A percentile compares a stretch with the other conserved stretches of the same genome.
These are phyloP conservation scores for Lactarius hengduanensis DNA, from an alignment of 768 basidiomycete genomes.

Conservation along the genomic window DNA sequence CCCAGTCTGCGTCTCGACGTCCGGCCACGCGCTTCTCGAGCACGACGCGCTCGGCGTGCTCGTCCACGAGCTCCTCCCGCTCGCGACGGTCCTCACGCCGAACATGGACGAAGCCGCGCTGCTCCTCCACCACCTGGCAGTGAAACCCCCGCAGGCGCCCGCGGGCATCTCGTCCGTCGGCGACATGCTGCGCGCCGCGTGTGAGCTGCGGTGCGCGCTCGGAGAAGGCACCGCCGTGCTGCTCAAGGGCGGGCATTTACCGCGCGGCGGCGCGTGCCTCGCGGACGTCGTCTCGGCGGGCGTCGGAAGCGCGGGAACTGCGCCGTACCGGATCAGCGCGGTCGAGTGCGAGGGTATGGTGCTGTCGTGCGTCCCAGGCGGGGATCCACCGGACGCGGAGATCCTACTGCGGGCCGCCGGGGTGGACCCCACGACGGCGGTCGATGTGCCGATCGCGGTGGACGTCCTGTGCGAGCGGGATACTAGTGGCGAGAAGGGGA, in stretches of 20 bases:
- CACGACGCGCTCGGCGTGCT: slow-evolving; percentile 62
- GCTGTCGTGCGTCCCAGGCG: slow-evolving; percentile 30
- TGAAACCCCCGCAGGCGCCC: neutral
- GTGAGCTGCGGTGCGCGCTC: slow-evolving; percentile 42
- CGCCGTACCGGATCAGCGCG: neutral
- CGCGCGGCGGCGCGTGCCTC: slow-evolving; percentile 34
- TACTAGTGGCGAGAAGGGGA: slow-evolving; percentile 21
- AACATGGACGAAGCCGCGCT: slow-evolving; percentile 81
- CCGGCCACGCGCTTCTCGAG: slow-evolving; percentile 75
- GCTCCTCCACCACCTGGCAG: slow-evolving; percentile 51
- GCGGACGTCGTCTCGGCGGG: slow-evolving; percentile 41
- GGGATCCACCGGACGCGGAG: slow-evolving; percentile 52
- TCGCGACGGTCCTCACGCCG: slow-evolving; percentile 74
- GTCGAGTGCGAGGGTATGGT: neutral
- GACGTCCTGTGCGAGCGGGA: slow-evolving; percentile 56
- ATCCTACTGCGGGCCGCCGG: slow-evolving; percentile 45
- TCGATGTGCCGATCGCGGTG: slow-evolving; percentile 46
- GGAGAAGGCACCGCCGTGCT: slow-evolving; percentile 59
- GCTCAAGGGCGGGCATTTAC: slow-evolving; percentile 84
- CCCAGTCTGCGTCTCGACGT: slow-evolving; percentile 90
- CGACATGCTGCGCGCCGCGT: slow-evolving; percentile 61
- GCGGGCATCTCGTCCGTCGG: slow-evolving; percentile 46
- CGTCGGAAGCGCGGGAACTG: neutral
- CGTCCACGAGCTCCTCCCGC: slow-evolving; percentile 63
- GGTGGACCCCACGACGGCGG: slow-evolving; percentile 6